These are phyloP conservation scores for Smithsoniella earleae DNA, from an alignment of 163 green algal genomes.

Conservation along the genomic window DNA sequence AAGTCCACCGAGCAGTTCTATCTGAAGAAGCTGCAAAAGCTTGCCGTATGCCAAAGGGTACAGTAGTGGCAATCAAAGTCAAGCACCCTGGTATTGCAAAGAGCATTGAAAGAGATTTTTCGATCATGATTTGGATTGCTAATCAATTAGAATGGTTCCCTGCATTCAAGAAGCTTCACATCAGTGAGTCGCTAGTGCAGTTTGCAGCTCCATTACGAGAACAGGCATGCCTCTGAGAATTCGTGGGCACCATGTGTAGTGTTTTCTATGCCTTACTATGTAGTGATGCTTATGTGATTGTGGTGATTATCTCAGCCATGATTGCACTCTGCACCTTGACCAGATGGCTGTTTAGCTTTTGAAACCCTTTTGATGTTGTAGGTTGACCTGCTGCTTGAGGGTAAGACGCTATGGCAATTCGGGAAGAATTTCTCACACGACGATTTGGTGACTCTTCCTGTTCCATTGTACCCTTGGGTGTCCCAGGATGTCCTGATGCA, in stretches of 20 bases:
- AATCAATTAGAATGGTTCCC: conserved; percentile 42
- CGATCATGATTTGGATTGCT: conserved; percentile 69
- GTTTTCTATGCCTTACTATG: no score
- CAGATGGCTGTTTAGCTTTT: not conserved
- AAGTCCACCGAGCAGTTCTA: conserved; percentile 43
- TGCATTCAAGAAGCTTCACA: conserved; percentile 52
- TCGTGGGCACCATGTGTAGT: no score
- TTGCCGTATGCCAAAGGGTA: conserved; percentile 24
- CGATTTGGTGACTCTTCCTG: conserved; percentile 61
- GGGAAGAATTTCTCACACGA: conserved; percentile 76
- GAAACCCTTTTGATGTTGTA: conserved; percentile 40
- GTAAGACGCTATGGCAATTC: conserved; percentile 77
- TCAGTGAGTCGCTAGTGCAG: conserved; percentile 87
- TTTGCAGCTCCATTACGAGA: conserved; percentile 83
- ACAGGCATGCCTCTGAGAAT: conserved; percentile 45
- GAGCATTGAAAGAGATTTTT: conserved; percentile 75
- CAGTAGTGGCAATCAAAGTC: conserved; percentile 46
- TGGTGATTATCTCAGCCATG: no score
- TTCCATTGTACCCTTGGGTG: conserved; percentile 70
- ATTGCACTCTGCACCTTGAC: no score
- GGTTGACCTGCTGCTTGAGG: conserved; percentile 85
- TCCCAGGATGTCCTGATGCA: conserved; percentile 66
- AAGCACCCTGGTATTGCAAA: conserved; percentile 67
- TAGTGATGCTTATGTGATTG: no score
- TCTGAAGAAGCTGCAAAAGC: not conserved